Percentiles rank a stretch among this genome's conserved stretches.
Conservation (phyloP, 768 basidiomycete species). For the Lyophyllum atratum region DNA sequence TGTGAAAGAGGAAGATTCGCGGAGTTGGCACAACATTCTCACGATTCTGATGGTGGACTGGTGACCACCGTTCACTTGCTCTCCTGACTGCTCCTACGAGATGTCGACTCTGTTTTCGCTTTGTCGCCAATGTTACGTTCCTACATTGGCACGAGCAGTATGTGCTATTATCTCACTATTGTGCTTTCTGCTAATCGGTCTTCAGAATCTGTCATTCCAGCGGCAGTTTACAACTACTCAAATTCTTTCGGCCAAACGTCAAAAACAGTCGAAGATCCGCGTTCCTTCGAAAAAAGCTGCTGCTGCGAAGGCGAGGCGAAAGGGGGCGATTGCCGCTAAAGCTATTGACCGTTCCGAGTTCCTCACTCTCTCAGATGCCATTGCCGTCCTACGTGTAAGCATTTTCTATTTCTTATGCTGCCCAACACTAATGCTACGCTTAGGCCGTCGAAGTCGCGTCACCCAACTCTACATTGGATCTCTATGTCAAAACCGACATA, state of each 20-base stretch:
- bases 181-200: neutral
- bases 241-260: conserved; percentile 47
- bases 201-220: conserved; percentile 12
- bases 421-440: conserved; percentile 1
- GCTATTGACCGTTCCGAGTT: conserved; percentile 65
- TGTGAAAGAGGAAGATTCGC: no score
- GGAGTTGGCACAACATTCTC: conserved; percentile 11
- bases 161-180: neutral
- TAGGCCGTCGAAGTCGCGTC: conserved; percentile 85
- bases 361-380: conserved; percentile 65
- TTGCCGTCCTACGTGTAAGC: conserved; percentile 71
- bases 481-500: conserved; percentile 79
- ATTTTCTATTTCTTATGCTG: neutral
- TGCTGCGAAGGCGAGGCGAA: conserved; percentile 64
- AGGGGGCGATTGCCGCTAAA: conserved; percentile 53
- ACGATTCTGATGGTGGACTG: conserved; percentile 8
- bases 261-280: conserved; percentile 51
- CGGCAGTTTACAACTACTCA: conserved; percentile 58
- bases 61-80: neutral
- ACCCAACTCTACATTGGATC: conserved; percentile 75
- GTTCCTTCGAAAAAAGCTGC: conserved; percentile 71
- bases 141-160: conserved; percentile 18
- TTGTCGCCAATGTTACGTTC: conserved; percentile 29
- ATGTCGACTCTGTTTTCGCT: conserved; percentile 22
- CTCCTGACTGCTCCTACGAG: neutral